Evolutionary conservation across 1,284 basidiomycete genomes (phyloP).

Genomic region (Puccinia horiana): DNA sequence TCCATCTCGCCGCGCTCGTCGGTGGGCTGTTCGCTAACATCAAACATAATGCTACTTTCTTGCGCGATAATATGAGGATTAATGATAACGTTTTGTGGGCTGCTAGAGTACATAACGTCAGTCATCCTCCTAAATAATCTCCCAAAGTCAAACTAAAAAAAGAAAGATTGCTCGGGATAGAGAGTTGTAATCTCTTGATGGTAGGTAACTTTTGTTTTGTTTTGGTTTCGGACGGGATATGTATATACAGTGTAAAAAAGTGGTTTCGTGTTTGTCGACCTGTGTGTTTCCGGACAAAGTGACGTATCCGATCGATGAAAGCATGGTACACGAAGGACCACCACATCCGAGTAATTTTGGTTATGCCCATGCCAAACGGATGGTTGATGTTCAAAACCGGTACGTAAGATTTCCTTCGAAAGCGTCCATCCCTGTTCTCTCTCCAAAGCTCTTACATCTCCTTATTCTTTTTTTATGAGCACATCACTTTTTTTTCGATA

Average conservation of each 20-base stretch:
- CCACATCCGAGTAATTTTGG: constrained; percentile 88
- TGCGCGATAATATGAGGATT: constrained; percentile 84
- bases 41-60: constrained; percentile 80
- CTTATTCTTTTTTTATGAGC: background rate
- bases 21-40: constrained; percentile 89
- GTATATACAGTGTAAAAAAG: constrained; percentile 64
- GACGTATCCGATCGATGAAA: constrained; percentile 82
- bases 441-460: background rate
- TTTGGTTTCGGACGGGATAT: background rate
- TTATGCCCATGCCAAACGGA: constrained; percentile 86
- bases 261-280: constrained; percentile 82
- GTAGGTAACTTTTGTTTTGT: too few relatives aligned
- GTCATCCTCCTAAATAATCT: background rate
- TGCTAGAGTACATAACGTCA: constrained; percentile 65
- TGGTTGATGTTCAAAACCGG: constrained; percentile 90
- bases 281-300: constrained; percentile 82
- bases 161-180: too few relatives aligned
- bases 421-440: background rate
- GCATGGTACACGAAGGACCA: constrained; percentile 79
- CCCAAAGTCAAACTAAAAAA: too few relatives aligned
- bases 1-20: constrained; percentile 70
- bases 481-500: constrained; percentile 55
- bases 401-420: constrained; percentile 59
- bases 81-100: constrained; percentile 83
- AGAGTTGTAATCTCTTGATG: too few relatives aligned